Percentiles rank a stretch among this genome's conserved stretches.
These are phyloP conservation scores for Heliamphora pulchella DNA, from an alignment of 179 eudicot genomes.

Conservation along the genomic window DNA sequence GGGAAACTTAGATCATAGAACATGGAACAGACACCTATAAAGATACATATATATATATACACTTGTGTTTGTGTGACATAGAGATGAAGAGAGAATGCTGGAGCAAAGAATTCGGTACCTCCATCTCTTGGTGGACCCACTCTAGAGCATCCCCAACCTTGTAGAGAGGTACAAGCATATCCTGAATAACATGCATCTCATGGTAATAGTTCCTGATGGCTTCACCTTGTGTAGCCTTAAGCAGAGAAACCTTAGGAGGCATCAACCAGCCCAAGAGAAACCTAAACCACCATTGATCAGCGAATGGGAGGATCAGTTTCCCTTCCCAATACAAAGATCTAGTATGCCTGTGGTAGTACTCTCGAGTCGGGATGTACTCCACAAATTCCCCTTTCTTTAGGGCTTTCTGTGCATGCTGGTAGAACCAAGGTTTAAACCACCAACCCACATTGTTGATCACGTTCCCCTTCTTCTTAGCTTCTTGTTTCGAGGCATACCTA, in stretches of 20 bases:
- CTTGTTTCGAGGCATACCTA: conserved; percentile 65
- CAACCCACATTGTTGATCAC: conserved; percentile 58
- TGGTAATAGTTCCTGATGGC: conserved; percentile 94
- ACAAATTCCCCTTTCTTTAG: conserved; percentile 73
- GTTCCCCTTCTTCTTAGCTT: conserved; percentile 78
- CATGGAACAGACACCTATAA: neutral
- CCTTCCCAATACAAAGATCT: conserved; percentile 97
- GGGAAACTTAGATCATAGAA: neutral
- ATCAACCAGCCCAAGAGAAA: conserved; percentile 87
- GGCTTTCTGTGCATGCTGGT: conserved; percentile 78
- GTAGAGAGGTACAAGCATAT: conserved; percentile 94
- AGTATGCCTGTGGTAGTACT: conserved; percentile 93
- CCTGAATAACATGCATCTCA: conserved; percentile 95
- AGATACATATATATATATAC: neutral
- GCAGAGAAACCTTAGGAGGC: conserved; percentile 98
- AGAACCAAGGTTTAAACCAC: conserved; percentile 98
- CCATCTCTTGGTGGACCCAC: conserved; percentile 81
- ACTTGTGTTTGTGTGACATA: no score
- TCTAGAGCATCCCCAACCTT: conserved; percentile 95
- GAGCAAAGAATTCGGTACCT: conserved; percentile 39
- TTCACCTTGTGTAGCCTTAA: conserved; percentile 97
- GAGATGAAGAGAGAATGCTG: neutral
- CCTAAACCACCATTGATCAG: conserved; percentile 90
- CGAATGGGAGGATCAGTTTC: conserved; percentile 89
- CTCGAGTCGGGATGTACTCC: conserved; percentile 90